Conservation (phyloP, 1,284 basidiomycete genomes). For the Taiwanofungus camphoratus region DNA sequence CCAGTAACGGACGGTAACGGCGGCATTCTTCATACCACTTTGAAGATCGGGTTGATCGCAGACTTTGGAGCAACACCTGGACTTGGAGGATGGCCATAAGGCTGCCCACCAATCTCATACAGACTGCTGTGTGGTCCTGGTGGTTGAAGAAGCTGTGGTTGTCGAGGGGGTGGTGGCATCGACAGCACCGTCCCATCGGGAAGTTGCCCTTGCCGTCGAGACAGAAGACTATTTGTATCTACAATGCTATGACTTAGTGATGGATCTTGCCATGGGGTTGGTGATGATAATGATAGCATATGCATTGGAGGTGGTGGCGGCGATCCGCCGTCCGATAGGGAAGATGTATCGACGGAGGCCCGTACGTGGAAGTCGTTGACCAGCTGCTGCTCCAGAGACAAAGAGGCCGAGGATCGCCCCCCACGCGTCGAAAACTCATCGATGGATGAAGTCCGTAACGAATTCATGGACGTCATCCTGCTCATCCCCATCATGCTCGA, state of each 20-base stretch:
- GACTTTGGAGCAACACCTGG: constrained; percentile 55
- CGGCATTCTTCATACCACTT: constrained; percentile 65
- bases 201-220: constrained; percentile 24
- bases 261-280: constrained; percentile 32
- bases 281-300: constrained; percentile 62
- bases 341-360: constrained; percentile 62
- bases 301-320: constrained; percentile 59
- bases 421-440: constrained; percentile 71
- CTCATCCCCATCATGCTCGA: constrained; percentile 58
- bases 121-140: constrained; percentile 24
- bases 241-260: constrained; percentile 21
- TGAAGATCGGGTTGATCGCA: constrained; percentile 85
- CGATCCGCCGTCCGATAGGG: constrained; percentile 58
- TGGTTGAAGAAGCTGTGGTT: constrained; percentile 31
- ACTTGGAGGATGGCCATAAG: constrained; percentile 37
- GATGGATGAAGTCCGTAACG: constrained; percentile 54
- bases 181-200: constrained; percentile 22
- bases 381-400: constrained; percentile 77
- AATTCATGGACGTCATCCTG: constrained; percentile 72
- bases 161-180: constrained; percentile 49
- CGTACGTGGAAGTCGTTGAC: constrained; percentile 72
- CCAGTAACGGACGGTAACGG: constrained; percentile 8
- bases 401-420: constrained; percentile 74
- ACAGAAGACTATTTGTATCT: constrained; percentile 19
- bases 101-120: constrained; percentile 23